Percentiles rank a stretch among this genome's conserved stretches.
Evolutionary conservation across 2,329 filamentous ascomycete species (phyloP).

Genomic region (Sporothrix protearum): DNA sequence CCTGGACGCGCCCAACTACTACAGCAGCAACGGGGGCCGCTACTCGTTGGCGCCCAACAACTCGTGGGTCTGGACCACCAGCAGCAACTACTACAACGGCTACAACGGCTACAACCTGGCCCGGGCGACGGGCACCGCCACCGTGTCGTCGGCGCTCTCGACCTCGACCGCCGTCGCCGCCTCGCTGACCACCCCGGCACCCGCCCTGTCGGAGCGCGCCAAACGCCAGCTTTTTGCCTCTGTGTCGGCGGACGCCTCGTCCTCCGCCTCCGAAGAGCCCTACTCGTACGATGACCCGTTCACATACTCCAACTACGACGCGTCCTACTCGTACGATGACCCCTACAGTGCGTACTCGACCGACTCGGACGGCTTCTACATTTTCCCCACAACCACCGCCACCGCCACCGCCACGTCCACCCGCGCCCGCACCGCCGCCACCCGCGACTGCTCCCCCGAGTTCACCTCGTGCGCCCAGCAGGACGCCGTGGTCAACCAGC

Average conservation of each 20-base stretch:
- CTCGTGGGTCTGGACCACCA: conserved; percentile 26
- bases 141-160: neutral
- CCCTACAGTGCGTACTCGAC: neutral
- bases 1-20: conserved; percentile 4
- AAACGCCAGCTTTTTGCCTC: neutral
- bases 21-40: neutral
- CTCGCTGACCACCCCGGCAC: conserved; percentile 10
- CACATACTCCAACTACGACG: neutral
- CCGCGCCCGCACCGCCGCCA: neutral
- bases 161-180: neutral
- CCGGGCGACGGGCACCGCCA: neutral
- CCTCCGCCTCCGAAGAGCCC: neutral
- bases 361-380: conserved; percentile 1
- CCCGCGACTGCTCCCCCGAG: conserved; percentile 14
- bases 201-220: neutral
- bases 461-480: conserved; percentile 26
- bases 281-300: conserved; percentile 6
- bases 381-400: neutral
- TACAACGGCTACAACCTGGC: conserved; percentile 5
- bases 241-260: neutral
- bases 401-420: neutral
- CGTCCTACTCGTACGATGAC: neutral
- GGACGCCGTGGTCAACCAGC: conserved; percentile 25
- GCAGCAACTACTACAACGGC: neutral
- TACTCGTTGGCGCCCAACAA: conserved; percentile 23